Conservation (phyloP, 495 filamentous ascomycete species). For the Penicillium arizonense region DNA sequence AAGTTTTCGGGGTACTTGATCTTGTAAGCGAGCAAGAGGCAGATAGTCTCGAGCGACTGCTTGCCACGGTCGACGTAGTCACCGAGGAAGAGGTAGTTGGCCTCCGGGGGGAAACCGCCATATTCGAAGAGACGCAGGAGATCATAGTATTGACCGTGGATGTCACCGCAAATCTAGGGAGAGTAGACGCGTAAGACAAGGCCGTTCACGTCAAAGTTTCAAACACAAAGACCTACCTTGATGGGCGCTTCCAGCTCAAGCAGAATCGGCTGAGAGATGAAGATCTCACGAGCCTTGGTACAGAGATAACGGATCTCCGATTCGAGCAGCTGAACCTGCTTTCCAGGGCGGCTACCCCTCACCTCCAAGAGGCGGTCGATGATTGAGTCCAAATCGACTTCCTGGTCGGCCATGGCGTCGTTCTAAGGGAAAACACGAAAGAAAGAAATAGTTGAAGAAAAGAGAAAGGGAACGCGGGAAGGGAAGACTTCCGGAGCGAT, state of each 20-base stretch:
- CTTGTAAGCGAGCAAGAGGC: slow-evolving; percentile 96
- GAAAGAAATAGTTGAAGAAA: slow-evolving; percentile 25
- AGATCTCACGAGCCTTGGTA: slow-evolving; percentile 98
- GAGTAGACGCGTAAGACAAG: slow-evolving; percentile 10
- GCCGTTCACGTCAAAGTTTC: neutral
- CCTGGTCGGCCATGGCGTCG: slow-evolving; percentile 87
- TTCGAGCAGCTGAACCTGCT: slow-evolving; percentile 96
- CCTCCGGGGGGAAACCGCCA: slow-evolving; percentile 96
- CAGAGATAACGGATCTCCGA: slow-evolving; percentile 96
- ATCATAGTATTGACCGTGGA: slow-evolving; percentile 99
- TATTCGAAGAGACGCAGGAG: slow-evolving; percentile 97
- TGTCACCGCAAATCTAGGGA: slow-evolving; percentile 93
- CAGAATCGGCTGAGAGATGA: slow-evolving; percentile 98
- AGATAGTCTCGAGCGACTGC: slow-evolving; percentile 99
- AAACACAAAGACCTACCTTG: slow-evolving; percentile 66
- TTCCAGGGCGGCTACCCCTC: slow-evolving; percentile 94
- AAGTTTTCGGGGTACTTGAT: slow-evolving; percentile 99
- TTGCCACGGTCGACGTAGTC: slow-evolving; percentile 99
- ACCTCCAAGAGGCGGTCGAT: slow-evolving; percentile 98
- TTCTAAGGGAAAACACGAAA: slow-evolving; percentile 29
- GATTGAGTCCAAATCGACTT: slow-evolving; percentile 98
- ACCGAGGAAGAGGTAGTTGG: slow-evolving; percentile 98
- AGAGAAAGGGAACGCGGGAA: slow-evolving; percentile 30
- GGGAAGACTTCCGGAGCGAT: slow-evolving; percentile 33
- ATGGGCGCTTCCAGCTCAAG: slow-evolving; percentile 97